Base-by-base conservation (phyloP, 1,284 basidiomycete species). In the Rhodotorula sp. region DNA sequence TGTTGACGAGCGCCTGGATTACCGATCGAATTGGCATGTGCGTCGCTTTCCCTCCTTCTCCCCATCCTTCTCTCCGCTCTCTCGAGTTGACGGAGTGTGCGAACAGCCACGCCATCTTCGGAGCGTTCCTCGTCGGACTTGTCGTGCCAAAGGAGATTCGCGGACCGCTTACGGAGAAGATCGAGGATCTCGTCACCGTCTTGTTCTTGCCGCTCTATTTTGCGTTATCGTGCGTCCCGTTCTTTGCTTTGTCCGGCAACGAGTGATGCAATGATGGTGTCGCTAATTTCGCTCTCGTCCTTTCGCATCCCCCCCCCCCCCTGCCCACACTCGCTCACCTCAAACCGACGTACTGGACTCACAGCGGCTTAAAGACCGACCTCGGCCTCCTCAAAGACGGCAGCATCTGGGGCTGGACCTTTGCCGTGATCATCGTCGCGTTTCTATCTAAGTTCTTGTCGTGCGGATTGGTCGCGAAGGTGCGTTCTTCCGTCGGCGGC, bases 131-230 rank as follows among this genome's bases (percentile, higher is more conserved):
- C 63, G 89, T 91, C 28, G 94, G 93, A 54, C 83, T 96, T 20
- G 88, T 94, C 77, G 87, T 96, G 57, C 93, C 94, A 13, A 89
- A 92, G 75, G 88, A 94, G 91, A 6, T 93, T 88, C 78, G 84
- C 87, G 80, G 93, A 13, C 77, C 79, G 1, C 68, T 82, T 61
- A 87, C 87, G 0, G 87, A 89, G 76, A 88, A 88, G 80, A 81
- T 93, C 30, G 92, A 94, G 80, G 92, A 94, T 88, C 59, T 86
- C 83, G 68, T 84, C 56, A 76, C 81, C 0, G 79, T 82, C 73
- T 78, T 95, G 24, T 88, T 95, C 80, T 80, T 97, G 37, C 92
- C 93, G n/a, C 79, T 81, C 72, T 76, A 79, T 61, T 79, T 80
- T 61, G 77, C 77, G 9, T 56, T 62, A n/a, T 72, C 66, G 71